Base-by-base conservation (phyloP, 306 rosid genomes). In the Dalbergia oliveri region DNA sequence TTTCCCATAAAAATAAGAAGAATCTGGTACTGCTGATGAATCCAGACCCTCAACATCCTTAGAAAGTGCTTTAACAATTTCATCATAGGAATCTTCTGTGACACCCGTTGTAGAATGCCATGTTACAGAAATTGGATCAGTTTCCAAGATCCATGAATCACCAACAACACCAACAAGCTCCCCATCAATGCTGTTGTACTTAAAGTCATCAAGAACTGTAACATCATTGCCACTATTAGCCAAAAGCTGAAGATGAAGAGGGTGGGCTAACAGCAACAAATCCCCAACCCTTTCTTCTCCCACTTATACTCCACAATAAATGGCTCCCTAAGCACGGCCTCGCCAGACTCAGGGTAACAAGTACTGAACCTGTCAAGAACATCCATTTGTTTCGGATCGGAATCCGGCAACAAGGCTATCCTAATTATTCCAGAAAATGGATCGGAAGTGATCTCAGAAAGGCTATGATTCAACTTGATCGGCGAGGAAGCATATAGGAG, bases 121-220 rank as follows among this genome's bases (percentile, higher is more conserved):
- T 13, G 94, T 91, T 12, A 91, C 67, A 6, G 87, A 87, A 70
- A 93, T 83, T 14, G 90, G 91, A 41, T 90, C 88, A 1, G 91
- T 64, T 81, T 88, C 77, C 81, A 95, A 64, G 11, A 61, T 39
- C 99, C 97, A 95, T 49, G 92, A 86, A 75, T 87, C 80, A 5
- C 99, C 99, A 37, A 95, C 91, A 72, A 93, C 85, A 11, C 99
- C 97, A 68, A 93, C 92, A 58, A 95, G 95, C 1, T 91, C 97
- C 9, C 99, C 99, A 82, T 95, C 99, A 62, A 95, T 90, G 79
- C 99, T 91, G 49, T 6, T 91, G 35, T 86, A 91, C 86, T 83
- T 94, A 2, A 93, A 88, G 49, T 87, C 86, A 73, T 80, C 79
- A 37, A 94, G 76, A 83, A 93, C 69, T 9, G 83, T 85, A 7